A percentile compares a stretch with the other conserved stretches of the same genome.
These are phyloP conservation scores for Phytopythium sindhum DNA, from an alignment of 352 stramenopile species.

Conservation along the genomic window DNA sequence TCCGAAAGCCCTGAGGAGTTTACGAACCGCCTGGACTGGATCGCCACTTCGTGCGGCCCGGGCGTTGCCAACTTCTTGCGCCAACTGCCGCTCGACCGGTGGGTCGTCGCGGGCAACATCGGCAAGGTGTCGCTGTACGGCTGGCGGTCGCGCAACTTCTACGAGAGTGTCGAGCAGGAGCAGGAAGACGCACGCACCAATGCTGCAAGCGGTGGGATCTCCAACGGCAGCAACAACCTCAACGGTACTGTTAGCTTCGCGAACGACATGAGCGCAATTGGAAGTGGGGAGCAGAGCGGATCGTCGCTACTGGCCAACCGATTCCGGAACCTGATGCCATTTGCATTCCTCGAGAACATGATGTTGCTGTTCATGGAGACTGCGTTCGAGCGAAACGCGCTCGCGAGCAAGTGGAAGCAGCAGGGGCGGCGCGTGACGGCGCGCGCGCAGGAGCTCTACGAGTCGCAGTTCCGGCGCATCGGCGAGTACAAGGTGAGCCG, in stretches of 20 bases:
- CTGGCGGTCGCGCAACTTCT: constrained; percentile 49
- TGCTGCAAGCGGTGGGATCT: background rate
- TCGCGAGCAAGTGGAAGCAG: constrained; percentile 35
- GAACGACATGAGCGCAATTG: background rate
- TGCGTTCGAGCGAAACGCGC: constrained; percentile 33
- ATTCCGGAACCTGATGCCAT: constrained; percentile 34
- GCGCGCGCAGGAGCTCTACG: constrained; percentile 47
- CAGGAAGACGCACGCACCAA: constrained; percentile 11
- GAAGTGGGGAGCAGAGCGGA: background rate
- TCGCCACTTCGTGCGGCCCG: constrained; percentile 39
- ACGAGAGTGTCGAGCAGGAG: constrained; percentile 28
- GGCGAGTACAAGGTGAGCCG: constrained; percentile 50
- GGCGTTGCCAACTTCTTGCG: constrained; percentile 35
- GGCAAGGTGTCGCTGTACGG: constrained; percentile 40
- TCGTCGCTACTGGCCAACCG: background rate
- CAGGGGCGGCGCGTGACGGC: constrained; percentile 38
- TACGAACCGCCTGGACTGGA: constrained; percentile 51
- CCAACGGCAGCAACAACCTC: background rate
- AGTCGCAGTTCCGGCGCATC: constrained; percentile 40
- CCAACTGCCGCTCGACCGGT: constrained; percentile 43
- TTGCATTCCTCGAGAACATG: constrained; percentile 41
- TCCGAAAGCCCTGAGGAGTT: constrained; percentile 43
- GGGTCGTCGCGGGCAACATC: constrained; percentile 43
- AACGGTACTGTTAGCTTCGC: background rate
- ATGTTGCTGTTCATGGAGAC: constrained; percentile 43